Evolutionary conservation across 2,329 filamentous ascomycete species (phyloP), one percentile per base, ranked within the genome.

Genomic region (Paracoccidioides brasiliensis): DNA sequence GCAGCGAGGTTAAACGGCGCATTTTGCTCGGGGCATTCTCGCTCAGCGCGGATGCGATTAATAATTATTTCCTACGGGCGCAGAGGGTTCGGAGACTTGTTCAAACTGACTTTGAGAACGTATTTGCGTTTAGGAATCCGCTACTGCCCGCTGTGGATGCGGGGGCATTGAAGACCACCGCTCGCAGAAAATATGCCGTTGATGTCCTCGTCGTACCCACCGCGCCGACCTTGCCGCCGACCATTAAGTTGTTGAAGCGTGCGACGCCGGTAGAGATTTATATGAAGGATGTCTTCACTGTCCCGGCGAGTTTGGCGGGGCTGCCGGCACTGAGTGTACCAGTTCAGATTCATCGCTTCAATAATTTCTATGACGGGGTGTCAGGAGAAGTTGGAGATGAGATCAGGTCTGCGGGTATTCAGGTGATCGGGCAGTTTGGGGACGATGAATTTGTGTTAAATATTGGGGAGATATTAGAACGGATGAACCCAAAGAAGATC

Each of bases 41-140:
- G 43, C 78, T 98, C 53, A 95, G 88, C 70, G 90, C 91, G 0
- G 82, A 86, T 58, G 90, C 90, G 8, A 93, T 94, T 66, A 86
- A 95, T 69, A 98, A 97, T 68, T 96, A 97, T 71, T 98, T 98
- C 66, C 81, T 95, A 59, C 86, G 95, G 68, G 93, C 93, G 48
- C 93, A 98, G 72, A 85, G 85, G 61, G 82, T 96, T 42, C 84
- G 93, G 1, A 80, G 88, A 55, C 75, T 95, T 15, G 88, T 98
- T 2, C 85, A 93, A 67, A 75, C 76, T 38, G 93, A 98, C 66
- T 98, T 98, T 67, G 83, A 97, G 70, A 73, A 78, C 1, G 83
- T 88, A 0, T 96, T 98, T 67, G 70, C 72, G 14, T 70, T 82
- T 45, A 72, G 73, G 3, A 90, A 95, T 65, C 86, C 85, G 3